These are phyloP conservation scores for Astrocystis sublimbata DNA, from an alignment of 495 filamentous ascomycete genomes.

Conservation along the genomic window DNA sequence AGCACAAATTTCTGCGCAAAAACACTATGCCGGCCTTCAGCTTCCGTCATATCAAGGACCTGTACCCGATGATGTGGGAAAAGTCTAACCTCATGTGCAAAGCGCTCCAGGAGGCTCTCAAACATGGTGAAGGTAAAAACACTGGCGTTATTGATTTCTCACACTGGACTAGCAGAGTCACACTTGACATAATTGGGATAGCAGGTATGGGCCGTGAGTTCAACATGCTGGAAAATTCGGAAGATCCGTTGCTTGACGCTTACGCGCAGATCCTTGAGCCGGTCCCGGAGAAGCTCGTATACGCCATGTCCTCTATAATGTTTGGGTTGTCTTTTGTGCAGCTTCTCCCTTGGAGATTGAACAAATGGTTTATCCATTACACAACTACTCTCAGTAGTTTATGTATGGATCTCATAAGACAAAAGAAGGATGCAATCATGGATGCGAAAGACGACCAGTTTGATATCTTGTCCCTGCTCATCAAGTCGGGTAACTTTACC, in stretches of 20 bases:
- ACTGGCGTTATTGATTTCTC: slow-evolving; percentile 57
- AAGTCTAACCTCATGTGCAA: slow-evolving; percentile 46
- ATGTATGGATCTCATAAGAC: slow-evolving; percentile 57
- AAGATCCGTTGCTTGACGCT: slow-evolving; percentile 59
- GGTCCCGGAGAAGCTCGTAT: slow-evolving; percentile 32
- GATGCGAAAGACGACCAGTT: slow-evolving; percentile 50
- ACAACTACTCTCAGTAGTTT: slow-evolving; percentile 54
- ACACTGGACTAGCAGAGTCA: slow-evolving; percentile 63
- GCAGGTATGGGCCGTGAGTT: slow-evolving; percentile 75
- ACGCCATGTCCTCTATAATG: slow-evolving; percentile 42
- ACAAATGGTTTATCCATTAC: slow-evolving; percentile 53
- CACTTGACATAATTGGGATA: slow-evolving; percentile 74
- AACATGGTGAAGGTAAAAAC: slow-evolving; percentile 34
- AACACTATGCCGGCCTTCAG: slow-evolving; percentile 73
- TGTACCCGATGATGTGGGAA: slow-evolving; percentile 74
- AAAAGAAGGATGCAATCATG: slow-evolving; percentile 59
- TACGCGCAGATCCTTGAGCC: slow-evolving; percentile 58
- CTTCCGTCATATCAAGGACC: slow-evolving; percentile 72
- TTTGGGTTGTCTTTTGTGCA: slow-evolving; percentile 47
- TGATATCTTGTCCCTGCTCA: slow-evolving; percentile 75
- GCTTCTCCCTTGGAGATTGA: slow-evolving; percentile 60
- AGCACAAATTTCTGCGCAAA: slow-evolving; percentile 73
- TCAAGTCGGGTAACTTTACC: slow-evolving; percentile 66
- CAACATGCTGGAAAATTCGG: slow-evolving; percentile 56
- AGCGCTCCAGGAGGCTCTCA: slow-evolving; percentile 36